Evolutionary conservation across 1,284 basidiomycete species (phyloP), one percentile per base, ranked within the genome.

Genomic region (Pseudozyma sp.): DNA sequence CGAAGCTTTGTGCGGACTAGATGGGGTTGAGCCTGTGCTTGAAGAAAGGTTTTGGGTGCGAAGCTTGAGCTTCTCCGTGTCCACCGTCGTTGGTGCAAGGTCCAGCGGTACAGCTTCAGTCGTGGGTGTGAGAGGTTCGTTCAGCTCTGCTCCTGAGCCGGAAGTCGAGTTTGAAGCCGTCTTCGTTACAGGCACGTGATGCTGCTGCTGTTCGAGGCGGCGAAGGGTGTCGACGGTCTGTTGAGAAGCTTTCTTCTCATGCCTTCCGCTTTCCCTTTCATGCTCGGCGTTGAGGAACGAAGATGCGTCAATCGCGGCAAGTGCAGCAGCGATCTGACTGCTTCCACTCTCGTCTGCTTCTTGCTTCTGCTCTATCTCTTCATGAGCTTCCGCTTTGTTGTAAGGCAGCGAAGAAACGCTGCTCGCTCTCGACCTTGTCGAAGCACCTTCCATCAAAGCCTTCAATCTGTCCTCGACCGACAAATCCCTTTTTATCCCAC

Each of bases 401-500:
- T 19, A 38, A 18, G 49, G 25, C 2, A 40, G 39, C 5, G 56
- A 42, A 51, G 60, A 55, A 31, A 59, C 52, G 52, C 48, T 70
- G 14, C 14, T 36, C 16, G 39, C 25, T 5, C 52, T 38, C n/a
- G 59, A 55, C 4, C 38, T 40, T 5, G 36, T 40, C 19, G 45
- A 19, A 5, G 8, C 45, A 3, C 55, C 54, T 10, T 54, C 62
- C 52, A 79, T 43, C 0, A 81, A 69, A 16, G 79, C 79, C 58
- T 78, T 79, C 35, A 81, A 64, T 21, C 79, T 45, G 35, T 79
- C 66, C 52, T 80, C 68, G 0, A 80, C 71, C 52, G 76, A 76
- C 7, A 54, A 18, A 5, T 65, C 71, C 5, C 61, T 49, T 50
- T 60, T 66, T 44, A 47, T 43, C 19, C 45, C 55, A 47, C 19